phyloP scores from a whole-genome alignment of 148 eudicot species.

The Arbutus unedo region DNA sequence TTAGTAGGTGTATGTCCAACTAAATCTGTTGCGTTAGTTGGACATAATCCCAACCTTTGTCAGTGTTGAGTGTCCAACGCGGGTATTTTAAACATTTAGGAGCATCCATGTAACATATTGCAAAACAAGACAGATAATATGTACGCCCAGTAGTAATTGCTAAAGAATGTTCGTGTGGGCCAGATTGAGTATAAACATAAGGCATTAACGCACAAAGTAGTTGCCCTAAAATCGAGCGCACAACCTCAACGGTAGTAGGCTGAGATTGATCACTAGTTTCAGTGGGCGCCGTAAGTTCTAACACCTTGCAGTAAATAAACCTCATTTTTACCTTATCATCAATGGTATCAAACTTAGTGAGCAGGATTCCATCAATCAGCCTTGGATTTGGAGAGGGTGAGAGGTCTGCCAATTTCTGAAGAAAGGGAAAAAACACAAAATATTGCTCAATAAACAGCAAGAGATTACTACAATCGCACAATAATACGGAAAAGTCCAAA shows the following conservation, averaged over 20 bases:
- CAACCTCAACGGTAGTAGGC: not conserved
- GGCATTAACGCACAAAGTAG: not conserved
- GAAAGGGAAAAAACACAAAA: constrained; percentile 7
- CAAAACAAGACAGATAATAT: too few relatives aligned
- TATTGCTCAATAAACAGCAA: not conserved
- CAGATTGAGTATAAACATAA: not conserved
- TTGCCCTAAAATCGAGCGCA: not conserved
- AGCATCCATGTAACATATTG: too few relatives aligned
- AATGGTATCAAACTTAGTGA: constrained; percentile 95
- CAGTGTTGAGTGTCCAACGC: too few relatives aligned
- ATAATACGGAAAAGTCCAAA: not conserved
- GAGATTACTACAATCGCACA: not conserved
- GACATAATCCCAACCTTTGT: too few relatives aligned
- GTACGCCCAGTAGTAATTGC: not conserved
- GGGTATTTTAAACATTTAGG: too few relatives aligned
- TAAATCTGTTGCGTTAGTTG: too few relatives aligned
- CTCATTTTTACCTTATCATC: constrained; percentile 74
- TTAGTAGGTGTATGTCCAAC: too few relatives aligned
- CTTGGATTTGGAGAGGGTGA: constrained; percentile 74
- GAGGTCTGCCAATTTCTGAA: constrained; percentile 90
- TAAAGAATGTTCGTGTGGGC: not conserved
- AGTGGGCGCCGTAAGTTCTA: not conserved
- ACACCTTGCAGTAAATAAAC: not conserved
- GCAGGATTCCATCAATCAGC: constrained; percentile 93
- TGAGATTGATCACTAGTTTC: not conserved